Base-by-base conservation (phyloP, 805 yeast genomes). In the Wickerhamia fluorescens region DNA sequence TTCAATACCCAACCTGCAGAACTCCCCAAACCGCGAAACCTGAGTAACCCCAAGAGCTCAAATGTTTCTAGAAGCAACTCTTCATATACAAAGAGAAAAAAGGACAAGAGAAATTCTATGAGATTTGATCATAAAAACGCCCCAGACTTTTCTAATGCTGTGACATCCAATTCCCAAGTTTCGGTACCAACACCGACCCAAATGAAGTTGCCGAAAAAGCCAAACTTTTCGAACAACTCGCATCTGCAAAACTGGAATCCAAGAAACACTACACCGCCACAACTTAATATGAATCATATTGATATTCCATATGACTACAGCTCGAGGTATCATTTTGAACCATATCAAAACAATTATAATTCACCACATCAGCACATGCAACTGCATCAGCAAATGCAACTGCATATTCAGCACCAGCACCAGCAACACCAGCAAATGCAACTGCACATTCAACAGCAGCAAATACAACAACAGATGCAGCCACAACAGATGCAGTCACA, bases 41-140 rank as follows among this genome's bases (percentile, higher is more conserved):
- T 6, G 6, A 28, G 35, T 9, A 35, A 36, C 19, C 27, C 23
- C 8, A 34, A 30, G 20, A 25, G 25, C 5, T 29, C 34, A 5
- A 31, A 36, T 2, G 21, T 34, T 39, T 31, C 36, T 27, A 38
- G 48, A 33, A 37, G 30, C 14, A 47, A 44, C 33, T 18, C 9
- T 10, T 10, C 20, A 18, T 10, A 10, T 12, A 51, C 45, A 36
- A 51, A 47, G 34, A 43, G 59, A 25, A n/a, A n/a, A n/a, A 56
- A 49, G 40, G 56, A 51, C 30, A 58, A 56, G 44, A 47, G 65
- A 31, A 55, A 49, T 31, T 56, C 62, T 2, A 33, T 51, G 30
- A 42, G 58, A 33, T 38, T 54, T 31, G 57, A 56, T 32, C 33
- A 47, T 18, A 49, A 44, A 21, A 36, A 33, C 16, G 45, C 37